phyloP scores from a whole-genome alignment of 257 asterid species.

The Lycium ferocissimum region DNA sequence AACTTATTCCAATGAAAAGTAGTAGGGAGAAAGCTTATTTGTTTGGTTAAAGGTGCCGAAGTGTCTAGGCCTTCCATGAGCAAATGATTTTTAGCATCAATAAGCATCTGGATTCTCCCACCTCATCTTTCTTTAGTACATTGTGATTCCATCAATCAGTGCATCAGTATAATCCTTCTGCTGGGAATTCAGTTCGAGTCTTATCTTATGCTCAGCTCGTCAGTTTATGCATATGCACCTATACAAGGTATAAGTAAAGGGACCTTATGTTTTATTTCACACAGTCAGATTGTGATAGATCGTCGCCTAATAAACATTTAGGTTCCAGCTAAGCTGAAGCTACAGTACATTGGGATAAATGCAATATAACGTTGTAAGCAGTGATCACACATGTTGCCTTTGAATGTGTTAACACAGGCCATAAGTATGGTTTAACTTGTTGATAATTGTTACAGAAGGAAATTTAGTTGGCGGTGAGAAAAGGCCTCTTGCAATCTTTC shows the following conservation, averaged over 20 bases:
- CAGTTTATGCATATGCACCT: slow-evolving; percentile 5
- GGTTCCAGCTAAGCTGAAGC: background rate
- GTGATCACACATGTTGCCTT: background rate
- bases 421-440: background rate
- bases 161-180: background rate
- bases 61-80: background rate
- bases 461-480: background rate
- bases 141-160: background rate
- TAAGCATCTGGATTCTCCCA: background rate
- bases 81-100: background rate
- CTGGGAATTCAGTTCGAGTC: background rate
- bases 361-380: background rate
- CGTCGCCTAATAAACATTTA: background rate
- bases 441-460: background rate
- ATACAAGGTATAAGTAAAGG: background rate
- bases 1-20: background rate
- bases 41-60: background rate
- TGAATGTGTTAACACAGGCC: background rate
- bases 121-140: background rate
- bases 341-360: background rate
- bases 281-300: background rate
- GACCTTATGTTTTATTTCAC: background rate
- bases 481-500: slow-evolving; percentile 7
- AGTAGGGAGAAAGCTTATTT: background rate
- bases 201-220: background rate